Percentiles rank a stretch among this genome's conserved stretches.
Evolutionary conservation across 306 rosid genomes (phyloP).

Genomic region (cucumber (Cucumis sativus)): Cucumber_9930_V3 NC_026658.2:3951501-3952000

Average conservation of each 20-base stretch:
- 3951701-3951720: neutral
- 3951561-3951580: neutral
- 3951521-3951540: slow-evolving; percentile 13
- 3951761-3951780: slow-evolving; percentile 13
- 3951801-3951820: neutral
- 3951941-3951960: neutral
- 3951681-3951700: slow-evolving; percentile 13
- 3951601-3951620: slow-evolving; percentile 33
- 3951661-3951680: slow-evolving; percentile 79
- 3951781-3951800: neutral
- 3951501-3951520: slow-evolving; percentile 34
- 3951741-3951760: slow-evolving; percentile 4
- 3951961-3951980: neutral
- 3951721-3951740: neutral
- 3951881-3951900: neutral
- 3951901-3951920: neutral
- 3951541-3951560: neutral
- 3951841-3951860: neutral
- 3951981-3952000: neutral
- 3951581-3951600: slow-evolving; percentile 36
- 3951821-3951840: neutral
- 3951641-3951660: slow-evolving; percentile 52
- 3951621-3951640: slow-evolving; percentile 22
- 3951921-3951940: neutral
- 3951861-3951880: neutral